Base-by-base conservation (phyloP, 148 eudicot genomes). In the Chenopodium formosanum region DNA sequence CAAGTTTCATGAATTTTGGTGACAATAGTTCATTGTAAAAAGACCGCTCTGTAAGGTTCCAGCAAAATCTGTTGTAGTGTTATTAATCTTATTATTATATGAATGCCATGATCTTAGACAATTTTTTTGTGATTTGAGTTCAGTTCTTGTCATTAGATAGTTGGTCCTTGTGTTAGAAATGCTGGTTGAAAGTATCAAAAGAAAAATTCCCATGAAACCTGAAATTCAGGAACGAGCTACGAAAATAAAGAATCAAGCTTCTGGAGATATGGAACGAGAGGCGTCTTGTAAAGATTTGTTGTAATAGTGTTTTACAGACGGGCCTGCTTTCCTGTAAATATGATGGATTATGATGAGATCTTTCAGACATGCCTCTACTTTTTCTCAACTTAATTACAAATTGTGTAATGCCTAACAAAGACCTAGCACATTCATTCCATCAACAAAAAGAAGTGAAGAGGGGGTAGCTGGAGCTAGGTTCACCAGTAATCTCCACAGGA, bases 401-500 rank as follows among this genome's bases (percentile, higher is more conserved):
- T 52, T 11, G 12, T 10, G 56, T 52, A 52, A 52, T 52, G 56
- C 56, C 56, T 52, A 52, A 52, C 16, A 52, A 52, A 52, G 56
- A 52, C 56, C 56, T 52, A 52, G 12, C 56, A 11, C 56, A 2
- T 10, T 10, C 56, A 52, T 14, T 52, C 17, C 56, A 52, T 10
- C 17, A 12, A 10, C 56, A 52, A 52, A 52, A 52, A 14, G 56
- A 4, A 40, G 44, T 40, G 44, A 17, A 52, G 3, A 52, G 56
- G 56, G 56, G 56, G 56, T 52, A 52, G 7, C 2, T 52, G 56
- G 17, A 52, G 56, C 12, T 52, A 10, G 56, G 56, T 2, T 85
- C 78, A 86, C 91, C 91, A 87, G 52, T 80, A 74, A 80, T 89
- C 85, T 25, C 87, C 79, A 79, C 90, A 89, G 58, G 90, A 89